Base-by-base conservation (phyloP, 2,329 filamentous ascomycete genomes). In the Pseudodiploospora longispora region DNA sequence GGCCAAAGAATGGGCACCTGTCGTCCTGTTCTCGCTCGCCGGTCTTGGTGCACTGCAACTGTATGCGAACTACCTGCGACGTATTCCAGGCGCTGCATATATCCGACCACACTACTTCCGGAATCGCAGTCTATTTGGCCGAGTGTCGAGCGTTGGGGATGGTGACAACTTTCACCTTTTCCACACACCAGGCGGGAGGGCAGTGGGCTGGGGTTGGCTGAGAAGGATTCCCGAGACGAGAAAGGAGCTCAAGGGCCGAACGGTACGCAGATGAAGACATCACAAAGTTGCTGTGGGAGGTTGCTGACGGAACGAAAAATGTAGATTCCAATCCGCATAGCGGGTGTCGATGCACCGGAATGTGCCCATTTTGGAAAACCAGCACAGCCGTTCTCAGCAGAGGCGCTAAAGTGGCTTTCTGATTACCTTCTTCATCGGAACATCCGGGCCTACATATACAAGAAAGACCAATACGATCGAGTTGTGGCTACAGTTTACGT, bases 121-220 rank as follows among this genome's bases (percentile, higher is more conserved):
- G 38, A 81, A 72, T 48, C 76, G 86, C 54, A 90, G 80, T 53
- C 60, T 98, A 36, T 85, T 91, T 55, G 93, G 93, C 10, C 78
- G 77, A 49, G 93, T 97, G 36, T 96, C 91, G 9, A 89, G 86
- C 54, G 93, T 98, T 27, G 93, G 94, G 36, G 93, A 98, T 72
- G 94, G 89, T 4, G 93, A 98, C 65, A 91, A 91, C 60, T 96
- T 98, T 63, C 85, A 93, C 54, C 64, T 98, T 39, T 98, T 85
- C 62, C 93, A 98, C 63, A 97, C 89, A 0, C 93, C 93, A 0
- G 91, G 91, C n/a, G 93, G 93, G 8, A 76, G 82, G 52, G 64
- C 90, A 41, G 76, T 84, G 8, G 93, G 93, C 42, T 98, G 93
- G 93, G 89, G 85, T n/a, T 95, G 87, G 88, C 59, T 93, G 51